Evolutionary conservation across 148 eudicot species (phyloP), one percentile per base, ranked within the genome.

Genomic region (Persicaria tinctoria): DNA sequence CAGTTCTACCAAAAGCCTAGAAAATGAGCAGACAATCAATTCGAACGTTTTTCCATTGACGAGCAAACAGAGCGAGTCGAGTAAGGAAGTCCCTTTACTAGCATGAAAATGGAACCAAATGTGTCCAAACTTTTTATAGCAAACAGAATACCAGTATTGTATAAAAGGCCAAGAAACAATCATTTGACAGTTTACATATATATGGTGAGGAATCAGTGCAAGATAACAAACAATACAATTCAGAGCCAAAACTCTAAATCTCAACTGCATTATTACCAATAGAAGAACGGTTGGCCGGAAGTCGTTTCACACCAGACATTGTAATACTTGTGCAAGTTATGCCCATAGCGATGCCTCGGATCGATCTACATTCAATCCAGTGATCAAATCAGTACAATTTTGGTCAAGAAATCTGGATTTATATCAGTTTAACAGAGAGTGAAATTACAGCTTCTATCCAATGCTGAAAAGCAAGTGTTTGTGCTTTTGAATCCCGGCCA

Each of bases 321-420:
- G 68, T 94, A 91, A 81, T 94, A 94, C 20, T 81, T 17, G 81
- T 91, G 95, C 86, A 94, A 86, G 80, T 75, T 86, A 78, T 94
- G 98, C 17, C 98, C 98, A 82, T 94, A 94, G 45, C 98, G 96
- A 79, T 94, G 98, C 80, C 96, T 86, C 59, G 98, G 97, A 82
- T 94, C 98, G 80, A 94, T 86, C 98, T 94, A 77, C 70, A 81
- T 54, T 54, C 46, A 73, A 81, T 54, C 48, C 46, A 73, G 8
- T 13, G 45, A 27, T 66, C 73, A 68, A 23, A 6, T 32, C 41
- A 44, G 71, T 76, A 14, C n/a, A 53, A 11, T 51, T 5, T 66
- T 23, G 47, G 46, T 66, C n/a, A 44, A 41, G 41, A 1, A 66
- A 66, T 41, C 18, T 14, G 12, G 70, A 11, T 66, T 38, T 32